These are phyloP conservation scores for Diplodia mutila DNA, from an alignment of 2,329 filamentous ascomycete species.

Conservation along the genomic window DNA sequence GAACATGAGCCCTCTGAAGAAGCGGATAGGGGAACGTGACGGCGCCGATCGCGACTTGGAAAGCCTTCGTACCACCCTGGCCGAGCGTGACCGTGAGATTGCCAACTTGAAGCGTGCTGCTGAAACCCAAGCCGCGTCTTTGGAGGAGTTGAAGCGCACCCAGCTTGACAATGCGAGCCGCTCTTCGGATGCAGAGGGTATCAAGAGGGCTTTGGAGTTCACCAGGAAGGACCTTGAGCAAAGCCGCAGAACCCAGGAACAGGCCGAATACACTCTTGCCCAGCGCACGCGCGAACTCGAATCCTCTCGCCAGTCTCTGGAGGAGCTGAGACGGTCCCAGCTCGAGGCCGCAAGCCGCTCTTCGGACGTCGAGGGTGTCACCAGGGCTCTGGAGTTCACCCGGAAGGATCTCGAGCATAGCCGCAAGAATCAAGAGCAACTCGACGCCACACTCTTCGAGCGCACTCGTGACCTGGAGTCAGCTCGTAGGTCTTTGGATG, in stretches of 20 bases:
- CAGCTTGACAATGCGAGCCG: background rate
- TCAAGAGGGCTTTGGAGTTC: conserved; percentile 13
- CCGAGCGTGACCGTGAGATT: conserved; percentile 41
- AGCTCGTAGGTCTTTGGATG: conserved; percentile 35
- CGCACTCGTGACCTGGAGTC: conserved; percentile 40
- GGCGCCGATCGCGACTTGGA: conserved; percentile 37
- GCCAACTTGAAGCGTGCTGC: conserved; percentile 37
- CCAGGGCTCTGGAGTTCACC: background rate
- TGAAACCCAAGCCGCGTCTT: conserved; percentile 35
- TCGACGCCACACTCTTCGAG: conserved; percentile 30
- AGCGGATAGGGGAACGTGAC: conserved; percentile 40
- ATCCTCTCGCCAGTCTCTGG: conserved; percentile 33
- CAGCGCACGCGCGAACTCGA: conserved; percentile 42
- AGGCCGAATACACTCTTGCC: conserved; percentile 29
- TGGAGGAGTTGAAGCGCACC: conserved; percentile 38
- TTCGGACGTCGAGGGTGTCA: conserved; percentile 4
- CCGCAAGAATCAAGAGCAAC: conserved; percentile 10
- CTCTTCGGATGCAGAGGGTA: conserved; percentile 4
- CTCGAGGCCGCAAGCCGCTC: background rate
- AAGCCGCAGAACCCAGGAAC: conserved; percentile 11
- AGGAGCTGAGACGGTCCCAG: conserved; percentile 35
- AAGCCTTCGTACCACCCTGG: conserved; percentile 36
- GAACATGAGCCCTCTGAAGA: conserved; percentile 43
- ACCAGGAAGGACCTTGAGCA: conserved; percentile 24
- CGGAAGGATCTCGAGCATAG: conserved; percentile 20